phyloP scores from a whole-genome alignment of 2,329 filamentous ascomycete genomes.

The Xylaria polymorpha region DNA sequence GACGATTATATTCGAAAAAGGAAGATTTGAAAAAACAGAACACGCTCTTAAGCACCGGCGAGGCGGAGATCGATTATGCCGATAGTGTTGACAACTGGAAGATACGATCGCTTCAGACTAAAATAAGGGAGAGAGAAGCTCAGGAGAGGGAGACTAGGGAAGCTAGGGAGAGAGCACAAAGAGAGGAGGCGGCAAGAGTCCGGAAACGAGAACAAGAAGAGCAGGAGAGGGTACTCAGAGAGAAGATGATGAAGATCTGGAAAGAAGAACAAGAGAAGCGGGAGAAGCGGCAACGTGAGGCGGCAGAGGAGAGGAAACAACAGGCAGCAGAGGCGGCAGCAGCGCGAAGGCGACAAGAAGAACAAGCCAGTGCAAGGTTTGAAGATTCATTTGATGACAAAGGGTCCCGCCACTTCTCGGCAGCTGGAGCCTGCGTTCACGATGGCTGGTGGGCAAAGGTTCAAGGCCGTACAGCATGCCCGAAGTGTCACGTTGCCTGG shows the following conservation, averaged over 20 bases:
- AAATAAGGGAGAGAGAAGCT: not conserved
- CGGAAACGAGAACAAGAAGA: not conserved
- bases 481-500: conserved; percentile 10
- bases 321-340: not conserved
- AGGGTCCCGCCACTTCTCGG: not conserved
- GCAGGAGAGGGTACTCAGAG: not conserved
- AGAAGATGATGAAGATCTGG: not conserved
- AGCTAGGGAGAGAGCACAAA: not conserved
- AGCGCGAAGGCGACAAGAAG: conserved; percentile 11
- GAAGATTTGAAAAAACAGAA: conserved; percentile 8
- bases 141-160: not conserved
- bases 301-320: not conserved
- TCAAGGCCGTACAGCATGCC: conserved; percentile 10
- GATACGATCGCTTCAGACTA: not conserved
- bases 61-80: not conserved
- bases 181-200: not conserved
- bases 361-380: no score
- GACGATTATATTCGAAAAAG: conserved; percentile 8
- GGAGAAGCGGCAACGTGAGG: conserved; percentile 11
- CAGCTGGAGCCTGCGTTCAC: conserved; percentile 11
- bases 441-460: conserved; percentile 22
- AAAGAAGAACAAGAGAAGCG: not conserved
- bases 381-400: not conserved
- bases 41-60: not conserved
- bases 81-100: not conserved